A percentile compares a stretch with the other conserved stretches of the same genome.
Conservation (phyloP, 768 basidiomycete species). For the Myochromella boudieri region DNA sequence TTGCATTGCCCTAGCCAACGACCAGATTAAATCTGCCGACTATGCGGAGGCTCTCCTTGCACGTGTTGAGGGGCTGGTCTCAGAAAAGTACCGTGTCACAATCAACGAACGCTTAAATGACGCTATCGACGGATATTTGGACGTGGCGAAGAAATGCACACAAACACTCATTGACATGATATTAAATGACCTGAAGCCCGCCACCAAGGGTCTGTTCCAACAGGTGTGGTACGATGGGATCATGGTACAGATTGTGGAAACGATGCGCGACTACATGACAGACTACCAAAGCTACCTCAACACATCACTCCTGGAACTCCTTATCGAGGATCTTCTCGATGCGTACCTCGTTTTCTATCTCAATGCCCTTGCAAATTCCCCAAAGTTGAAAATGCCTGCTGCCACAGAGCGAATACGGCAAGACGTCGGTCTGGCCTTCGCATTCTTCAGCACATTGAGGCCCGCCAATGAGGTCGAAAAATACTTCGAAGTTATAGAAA, state of each 20-base stretch:
- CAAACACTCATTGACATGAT: conserved; percentile 92
- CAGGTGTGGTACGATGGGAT: conserved; percentile 88
- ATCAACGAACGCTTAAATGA: conserved; percentile 91
- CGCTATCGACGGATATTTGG: conserved; percentile 96
- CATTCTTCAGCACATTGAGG: conserved; percentile 81
- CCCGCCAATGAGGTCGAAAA: conserved; percentile 76
- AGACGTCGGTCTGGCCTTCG: conserved; percentile 76
- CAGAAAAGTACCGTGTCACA: conserved; percentile 81
- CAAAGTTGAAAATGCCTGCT: conserved; percentile 84
- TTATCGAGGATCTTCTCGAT: conserved; percentile 91
- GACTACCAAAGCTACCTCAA: conserved; percentile 94
- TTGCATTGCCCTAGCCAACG: conserved; percentile 94
- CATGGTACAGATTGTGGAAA: conserved; percentile 88
- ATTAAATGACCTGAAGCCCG: conserved; percentile 91
- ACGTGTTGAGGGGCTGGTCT: conserved; percentile 88
- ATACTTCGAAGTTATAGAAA: conserved; percentile 84
- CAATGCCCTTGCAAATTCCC: conserved; percentile 77
- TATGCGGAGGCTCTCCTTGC: conserved; percentile 84
- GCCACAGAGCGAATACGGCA: conserved; percentile 82
- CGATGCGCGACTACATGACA: conserved; percentile 94
- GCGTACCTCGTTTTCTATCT: conserved; percentile 89
- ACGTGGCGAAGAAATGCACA: conserved; percentile 97
- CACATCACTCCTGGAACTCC: conserved; percentile 83
- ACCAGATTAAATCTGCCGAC: conserved; percentile 95
- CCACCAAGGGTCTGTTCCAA: conserved; percentile 82